Conservation (phyloP, 1,284 basidiomycete species). For the Exobasidium cylindrosporum region DNA sequence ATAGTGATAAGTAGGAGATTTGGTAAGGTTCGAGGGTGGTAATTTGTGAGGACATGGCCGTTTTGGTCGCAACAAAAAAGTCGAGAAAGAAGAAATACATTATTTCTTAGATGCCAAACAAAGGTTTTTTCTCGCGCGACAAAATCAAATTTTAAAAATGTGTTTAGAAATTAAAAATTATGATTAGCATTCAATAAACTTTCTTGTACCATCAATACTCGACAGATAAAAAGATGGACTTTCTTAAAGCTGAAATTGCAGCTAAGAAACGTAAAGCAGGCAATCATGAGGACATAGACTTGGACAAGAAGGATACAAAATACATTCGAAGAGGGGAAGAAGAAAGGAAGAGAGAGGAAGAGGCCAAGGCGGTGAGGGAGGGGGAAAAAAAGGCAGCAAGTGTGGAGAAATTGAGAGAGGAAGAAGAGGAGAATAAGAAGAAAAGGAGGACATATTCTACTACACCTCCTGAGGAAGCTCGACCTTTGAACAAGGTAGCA, state of each 20-base stretch:
- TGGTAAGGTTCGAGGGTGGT: conserved; percentile 40
- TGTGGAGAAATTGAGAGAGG: background rate
- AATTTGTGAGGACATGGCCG: background rate
- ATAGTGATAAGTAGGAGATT: conserved; percentile 46
- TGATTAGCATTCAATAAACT: too few relatives aligned
- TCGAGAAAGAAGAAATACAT: too few relatives aligned
- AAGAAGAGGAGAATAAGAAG: too few relatives aligned
- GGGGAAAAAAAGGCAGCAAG: conserved; percentile 7
- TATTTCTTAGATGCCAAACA: too few relatives aligned
- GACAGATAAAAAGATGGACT: conserved; percentile 67
- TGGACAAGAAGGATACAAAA: conserved; percentile 18
- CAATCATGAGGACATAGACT: conserved; percentile 26
- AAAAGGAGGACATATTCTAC: conserved; percentile 4
- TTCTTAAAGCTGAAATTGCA: conserved; percentile 81
- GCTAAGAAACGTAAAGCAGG: conserved; percentile 69
- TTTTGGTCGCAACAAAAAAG: too few relatives aligned
- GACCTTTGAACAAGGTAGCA: conserved; percentile 5
- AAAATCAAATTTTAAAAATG: too few relatives aligned
- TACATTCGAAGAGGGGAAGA: conserved; percentile 44
- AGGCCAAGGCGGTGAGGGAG: conserved; percentile 23
- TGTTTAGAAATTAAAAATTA: too few relatives aligned
- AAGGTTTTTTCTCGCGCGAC: too few relatives aligned
- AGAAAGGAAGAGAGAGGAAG: conserved; percentile 34
- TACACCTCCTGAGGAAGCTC: background rate
- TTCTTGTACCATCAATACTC: too few relatives aligned